Evolutionary conservation across 108 stramenopile species (phyloP), one percentile per base, ranked within the genome.

Genomic region (Nannochloropsis oceanica): DNA sequence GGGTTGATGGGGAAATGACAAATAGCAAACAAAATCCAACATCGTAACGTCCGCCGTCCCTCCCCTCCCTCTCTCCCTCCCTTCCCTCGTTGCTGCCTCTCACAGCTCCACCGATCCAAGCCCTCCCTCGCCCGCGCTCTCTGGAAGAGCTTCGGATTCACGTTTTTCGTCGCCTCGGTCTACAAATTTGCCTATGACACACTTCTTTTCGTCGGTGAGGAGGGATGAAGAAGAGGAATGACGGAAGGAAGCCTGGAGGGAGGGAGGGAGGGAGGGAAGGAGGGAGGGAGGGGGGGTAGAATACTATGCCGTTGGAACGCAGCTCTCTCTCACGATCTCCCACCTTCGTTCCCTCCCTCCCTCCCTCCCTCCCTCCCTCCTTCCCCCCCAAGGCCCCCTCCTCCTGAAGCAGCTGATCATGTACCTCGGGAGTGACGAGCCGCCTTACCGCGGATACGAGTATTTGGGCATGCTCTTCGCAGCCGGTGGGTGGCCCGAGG

Each of bases 121-220:
- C 46, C 46, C 46, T 50, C 46, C 46, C 46, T 50, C 14, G 46
- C 46, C 46, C 84, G 84, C 14, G 92, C 93, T 14, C 86, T 95
- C 22, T 86, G 84, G n/a, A 83, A 83, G 11, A 91, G 94, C 26
- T 95, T 94, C 89, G 95, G 96, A 2, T 43, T 81, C 20, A 94
- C 94, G 43, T 95, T 92, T 87, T 43, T 93, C 25, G 81, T 85
- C 27, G 94, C 92, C 12, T 94, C 93, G 3, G 8, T 91, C 13
- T 84, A 95, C 43, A 96, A 98, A 88, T 85, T 96, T 25, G 80
- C 94, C 26, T 96, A 98, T 86, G 97, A 98, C 84, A 12, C 50
- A 0, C 85, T 92, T 26, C 44, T 95, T 25, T 96, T 96, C 90
- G 95, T 97, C 3, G 95, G 96, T 13, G 95, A 95, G 12, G 90